phyloP scores from a whole-genome alignment of 2,329 filamentous ascomycete genomes.

The Trichophyton benhamiae region DNA sequence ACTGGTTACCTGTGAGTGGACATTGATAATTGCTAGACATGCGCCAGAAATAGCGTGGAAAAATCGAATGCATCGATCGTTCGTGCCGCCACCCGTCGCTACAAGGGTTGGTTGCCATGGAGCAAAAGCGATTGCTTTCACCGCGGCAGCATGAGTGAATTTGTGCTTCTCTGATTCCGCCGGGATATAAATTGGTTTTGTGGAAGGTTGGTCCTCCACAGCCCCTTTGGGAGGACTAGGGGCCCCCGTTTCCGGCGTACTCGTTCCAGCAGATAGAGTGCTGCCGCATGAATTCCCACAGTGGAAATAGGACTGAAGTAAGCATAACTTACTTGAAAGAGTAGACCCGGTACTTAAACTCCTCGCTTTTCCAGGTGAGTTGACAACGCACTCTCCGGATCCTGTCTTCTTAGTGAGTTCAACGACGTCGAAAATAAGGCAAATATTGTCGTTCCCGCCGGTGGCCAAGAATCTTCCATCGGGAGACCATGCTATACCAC shows the following conservation, averaged over 20 bases:
- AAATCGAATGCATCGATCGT: slow-evolving; percentile 93
- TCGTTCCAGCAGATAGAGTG: background rate
- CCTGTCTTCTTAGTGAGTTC: slow-evolving; percentile 36
- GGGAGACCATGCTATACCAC: slow-evolving; percentile 76
- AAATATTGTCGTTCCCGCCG: slow-evolving; percentile 85
- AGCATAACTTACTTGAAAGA: background rate
- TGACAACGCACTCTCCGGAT: background rate
- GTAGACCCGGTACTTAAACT: background rate
- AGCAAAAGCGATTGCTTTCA: slow-evolving; percentile 95
- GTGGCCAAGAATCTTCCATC: slow-evolving; percentile 69
- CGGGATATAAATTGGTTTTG: slow-evolving; percentile 37
- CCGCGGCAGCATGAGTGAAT: slow-evolving; percentile 71
- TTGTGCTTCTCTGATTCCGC: slow-evolving; percentile 53
- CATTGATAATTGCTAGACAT: slow-evolving; percentile 77
- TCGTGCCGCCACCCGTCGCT: slow-evolving; percentile 83
- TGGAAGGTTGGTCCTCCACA: background rate
- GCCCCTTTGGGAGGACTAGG: background rate
- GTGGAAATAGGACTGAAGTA: background rate
- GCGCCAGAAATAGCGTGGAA: slow-evolving; percentile 77
- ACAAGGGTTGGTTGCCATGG: slow-evolving; percentile 82
- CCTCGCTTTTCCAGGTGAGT: background rate
- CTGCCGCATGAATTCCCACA: background rate
- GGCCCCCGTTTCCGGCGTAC: background rate
- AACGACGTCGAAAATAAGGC: slow-evolving; percentile 63
- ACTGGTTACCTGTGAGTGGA: slow-evolving; percentile 84